Evolutionary conservation across 2,329 filamentous ascomycete genomes (phyloP).

Genomic region (Botrytis squamosa): DNA sequence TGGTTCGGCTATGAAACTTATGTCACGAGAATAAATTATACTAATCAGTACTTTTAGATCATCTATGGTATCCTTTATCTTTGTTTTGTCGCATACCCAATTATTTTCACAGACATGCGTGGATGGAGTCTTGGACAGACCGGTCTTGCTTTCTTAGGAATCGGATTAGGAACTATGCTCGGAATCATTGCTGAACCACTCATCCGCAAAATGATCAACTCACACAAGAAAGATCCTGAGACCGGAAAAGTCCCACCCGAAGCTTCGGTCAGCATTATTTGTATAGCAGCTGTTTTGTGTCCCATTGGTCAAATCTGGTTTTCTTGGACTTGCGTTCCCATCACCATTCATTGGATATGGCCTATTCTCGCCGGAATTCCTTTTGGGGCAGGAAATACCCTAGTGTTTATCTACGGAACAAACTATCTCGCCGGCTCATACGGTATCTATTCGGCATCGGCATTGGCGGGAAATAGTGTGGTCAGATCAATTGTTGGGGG

Average conservation of each 20-base stretch:
- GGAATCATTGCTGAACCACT: slow-evolving; percentile 66
- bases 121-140: slow-evolving; percentile 74
- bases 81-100: slow-evolving; percentile 87
- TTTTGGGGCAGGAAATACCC: slow-evolving; percentile 74
- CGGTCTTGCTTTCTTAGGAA: slow-evolving; percentile 76
- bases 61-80: slow-evolving; percentile 87
- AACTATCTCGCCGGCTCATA: slow-evolving; percentile 81
- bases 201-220: slow-evolving; percentile 73
- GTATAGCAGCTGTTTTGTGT: slow-evolving; percentile 70
- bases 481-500: slow-evolving; percentile 72
- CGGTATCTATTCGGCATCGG: slow-evolving; percentile 77
- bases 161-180: slow-evolving; percentile 62
- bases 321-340: slow-evolving; percentile 80
- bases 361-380: slow-evolving; percentile 76
- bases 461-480: slow-evolving; percentile 77
- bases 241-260: slow-evolving; percentile 76
- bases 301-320: slow-evolving; percentile 83
- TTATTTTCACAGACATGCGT: slow-evolving; percentile 71
- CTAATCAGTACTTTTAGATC: slow-evolving; percentile 42
- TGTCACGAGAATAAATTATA: not conserved
- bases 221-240: slow-evolving; percentile 69
- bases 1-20: not conserved
- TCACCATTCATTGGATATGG: slow-evolving; percentile 75
- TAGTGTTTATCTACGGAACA: slow-evolving; percentile 77
- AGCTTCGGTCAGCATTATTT: slow-evolving; percentile 77